phyloP scores from a whole-genome alignment of 75 land plant species.

The Isoetes taiwanensis region DNA sequence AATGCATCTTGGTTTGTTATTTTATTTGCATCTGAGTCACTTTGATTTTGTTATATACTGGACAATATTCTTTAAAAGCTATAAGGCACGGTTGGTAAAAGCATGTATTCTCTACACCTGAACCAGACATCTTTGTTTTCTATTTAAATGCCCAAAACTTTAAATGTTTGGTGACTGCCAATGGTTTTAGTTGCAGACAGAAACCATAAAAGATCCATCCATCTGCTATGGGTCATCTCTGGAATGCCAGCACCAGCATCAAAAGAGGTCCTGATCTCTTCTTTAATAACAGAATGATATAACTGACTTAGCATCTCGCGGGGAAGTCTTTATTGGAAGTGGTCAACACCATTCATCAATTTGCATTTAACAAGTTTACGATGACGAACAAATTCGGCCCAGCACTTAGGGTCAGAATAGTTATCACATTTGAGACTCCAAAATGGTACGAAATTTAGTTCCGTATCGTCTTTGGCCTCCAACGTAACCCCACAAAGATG shows the following conservation, averaged over 20 bases:
- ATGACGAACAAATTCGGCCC: slow-evolving; percentile 75
- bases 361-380: slow-evolving; percentile 80
- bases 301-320: slow-evolving; percentile 69
- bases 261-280: slow-evolving; percentile 70
- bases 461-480: too few species aligned
- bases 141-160: too few species aligned
- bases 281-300: slow-evolving; percentile 67
- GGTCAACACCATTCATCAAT: slow-evolving; percentile 94
- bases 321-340: slow-evolving; percentile 93
- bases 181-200: too few species aligned
- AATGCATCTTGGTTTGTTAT: too few species aligned
- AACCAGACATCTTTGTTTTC: too few species aligned
- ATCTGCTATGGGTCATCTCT: slow-evolving; percentile 90
- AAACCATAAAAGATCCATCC: slow-evolving; percentile 94
- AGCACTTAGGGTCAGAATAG: slow-evolving; percentile 59
- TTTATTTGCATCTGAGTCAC: too few species aligned
- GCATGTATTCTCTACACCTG: too few species aligned
- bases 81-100: too few species aligned
- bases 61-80: too few species aligned
- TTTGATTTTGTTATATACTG: too few species aligned
- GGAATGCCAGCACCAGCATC: slow-evolving; percentile 62
- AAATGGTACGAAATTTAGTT: slow-evolving; percentile 62
- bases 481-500: background rate
- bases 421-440: slow-evolving; percentile 77
- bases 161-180: too few species aligned